Conservation (phyloP, 805 yeast genomes). For the Hanseniaspora occidentalis region DNA sequence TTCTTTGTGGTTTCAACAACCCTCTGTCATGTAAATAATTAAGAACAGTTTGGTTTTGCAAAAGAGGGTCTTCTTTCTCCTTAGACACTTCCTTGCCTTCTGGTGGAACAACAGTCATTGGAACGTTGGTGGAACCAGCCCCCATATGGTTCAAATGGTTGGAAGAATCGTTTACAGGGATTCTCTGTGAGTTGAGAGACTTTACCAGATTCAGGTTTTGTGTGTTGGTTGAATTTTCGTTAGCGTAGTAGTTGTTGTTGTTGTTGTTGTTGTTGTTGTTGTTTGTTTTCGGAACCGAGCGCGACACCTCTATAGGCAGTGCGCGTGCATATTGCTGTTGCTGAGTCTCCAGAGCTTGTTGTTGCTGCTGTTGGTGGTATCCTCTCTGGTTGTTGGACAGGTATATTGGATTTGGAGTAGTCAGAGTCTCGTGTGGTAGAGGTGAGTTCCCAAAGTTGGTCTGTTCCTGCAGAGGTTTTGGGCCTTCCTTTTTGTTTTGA, state of each 20-base stretch:
- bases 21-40: conserved; percentile 20
- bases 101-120: too few species aligned
- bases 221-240: too few species aligned
- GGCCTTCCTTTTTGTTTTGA: neutral
- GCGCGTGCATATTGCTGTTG: too few species aligned
- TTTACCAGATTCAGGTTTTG: neutral
- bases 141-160: too few species aligned
- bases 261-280: neutral
- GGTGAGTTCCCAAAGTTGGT: too few species aligned
- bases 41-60: conserved; percentile 2
- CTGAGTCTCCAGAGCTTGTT: too few species aligned
- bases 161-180: too few species aligned
- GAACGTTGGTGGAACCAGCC: too few species aligned
- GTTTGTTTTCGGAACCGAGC: neutral
- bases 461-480: too few species aligned
- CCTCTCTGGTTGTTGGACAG: too few species aligned
- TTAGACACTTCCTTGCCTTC: neutral
- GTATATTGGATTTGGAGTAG: neutral
- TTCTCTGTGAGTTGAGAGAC: neutral
- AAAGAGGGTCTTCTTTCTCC: neutral
- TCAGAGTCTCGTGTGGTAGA: neutral
- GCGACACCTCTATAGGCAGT: neutral
- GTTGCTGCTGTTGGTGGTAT: too few species aligned
- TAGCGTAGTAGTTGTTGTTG: neutral
- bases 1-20: conserved; percentile 13